These are phyloP conservation scores for Geopyxis carbonaria DNA, from an alignment of 495 filamentous ascomycete genomes.

Conservation along the genomic window DNA sequence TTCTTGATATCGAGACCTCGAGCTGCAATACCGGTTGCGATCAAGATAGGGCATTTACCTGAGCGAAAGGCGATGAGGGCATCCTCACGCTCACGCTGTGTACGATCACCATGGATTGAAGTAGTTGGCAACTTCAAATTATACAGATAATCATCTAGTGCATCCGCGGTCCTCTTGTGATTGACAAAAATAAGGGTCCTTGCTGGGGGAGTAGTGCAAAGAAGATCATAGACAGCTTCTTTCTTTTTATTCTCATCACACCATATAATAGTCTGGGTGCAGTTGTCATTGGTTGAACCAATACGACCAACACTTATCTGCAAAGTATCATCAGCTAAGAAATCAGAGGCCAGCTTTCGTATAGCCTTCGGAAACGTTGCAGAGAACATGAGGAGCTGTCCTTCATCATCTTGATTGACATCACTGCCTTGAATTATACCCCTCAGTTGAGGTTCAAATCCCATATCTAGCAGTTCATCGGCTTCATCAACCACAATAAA, in stretches of 20 bases:
- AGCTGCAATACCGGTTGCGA: constrained; percentile 92
- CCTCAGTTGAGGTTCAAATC: constrained; percentile 98
- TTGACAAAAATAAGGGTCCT: constrained; percentile 96
- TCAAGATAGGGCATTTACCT: constrained; percentile 83
- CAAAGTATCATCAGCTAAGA: constrained; percentile 85
- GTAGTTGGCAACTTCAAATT: constrained; percentile 98
- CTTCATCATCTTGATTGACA: constrained; percentile 69
- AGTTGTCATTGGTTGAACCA: constrained; percentile 98
- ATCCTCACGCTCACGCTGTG: constrained; percentile 95
- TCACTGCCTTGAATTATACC: constrained; percentile 96
- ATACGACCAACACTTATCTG: constrained; percentile 98
- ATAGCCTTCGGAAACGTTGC: constrained; percentile 98
- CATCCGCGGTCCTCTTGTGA: constrained; percentile 98
- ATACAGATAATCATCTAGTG: constrained; percentile 90
- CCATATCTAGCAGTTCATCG: constrained; percentile 99
- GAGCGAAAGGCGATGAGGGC: constrained; percentile 95
- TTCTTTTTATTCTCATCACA: constrained; percentile 96
- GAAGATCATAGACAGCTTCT: constrained; percentile 87
- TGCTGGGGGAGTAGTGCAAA: constrained; percentile 83
- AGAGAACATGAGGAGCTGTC: constrained; percentile 99
- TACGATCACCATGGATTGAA: constrained; percentile 94
- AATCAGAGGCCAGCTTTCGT: constrained; percentile 94
- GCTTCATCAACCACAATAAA: constrained; percentile 98
- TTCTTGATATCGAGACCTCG: constrained; percentile 95
- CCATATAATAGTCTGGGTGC: constrained; percentile 96